Evolutionary conservation across 495 filamentous ascomycete species (phyloP).

Genomic region (Patellaria atrata): DNA sequence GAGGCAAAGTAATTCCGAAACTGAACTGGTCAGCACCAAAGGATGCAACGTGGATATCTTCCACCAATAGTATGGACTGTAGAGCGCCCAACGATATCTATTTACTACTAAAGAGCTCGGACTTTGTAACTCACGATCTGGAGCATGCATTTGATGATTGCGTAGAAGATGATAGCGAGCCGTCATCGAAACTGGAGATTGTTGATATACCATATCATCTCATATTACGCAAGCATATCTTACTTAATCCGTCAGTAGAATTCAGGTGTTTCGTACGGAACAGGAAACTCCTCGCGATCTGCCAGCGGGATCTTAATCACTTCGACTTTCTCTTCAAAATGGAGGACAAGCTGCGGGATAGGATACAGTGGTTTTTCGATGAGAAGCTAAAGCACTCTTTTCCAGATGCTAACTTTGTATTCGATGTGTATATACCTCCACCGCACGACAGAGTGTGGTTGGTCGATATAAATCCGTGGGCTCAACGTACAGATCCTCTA

Average conservation of each 20-base stretch:
- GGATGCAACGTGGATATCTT: slow-evolving; percentile 89
- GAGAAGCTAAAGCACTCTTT: slow-evolving; percentile 57
- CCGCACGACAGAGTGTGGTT: slow-evolving; percentile 66
- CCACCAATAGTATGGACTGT: slow-evolving; percentile 84
- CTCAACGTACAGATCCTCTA: slow-evolving; percentile 71
- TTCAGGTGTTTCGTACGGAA: slow-evolving; percentile 88
- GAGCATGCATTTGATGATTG: slow-evolving; percentile 85
- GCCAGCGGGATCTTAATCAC: slow-evolving; percentile 80
- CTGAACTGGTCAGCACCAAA: slow-evolving; percentile 96
- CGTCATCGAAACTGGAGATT: not conserved
- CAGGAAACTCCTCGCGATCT: slow-evolving; percentile 62
- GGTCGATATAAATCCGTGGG: slow-evolving; percentile 94
- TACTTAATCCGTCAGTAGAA: slow-evolving; percentile 77
- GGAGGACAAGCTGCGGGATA: slow-evolving; percentile 41
- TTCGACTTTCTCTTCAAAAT: slow-evolving; percentile 67
- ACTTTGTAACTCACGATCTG: slow-evolving; percentile 87
- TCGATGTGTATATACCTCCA: slow-evolving; percentile 82
- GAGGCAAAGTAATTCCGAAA: slow-evolving; percentile 76
- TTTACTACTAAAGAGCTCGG: slow-evolving; percentile 77
- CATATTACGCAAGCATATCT: slow-evolving; percentile 73
- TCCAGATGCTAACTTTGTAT: slow-evolving; percentile 68
- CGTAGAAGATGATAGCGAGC: slow-evolving; percentile 24
- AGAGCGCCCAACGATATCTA: slow-evolving; percentile 79
- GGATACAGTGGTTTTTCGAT: slow-evolving; percentile 61
- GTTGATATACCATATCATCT: slow-evolving; percentile 46